Evolutionary conservation across 129 eudicot species (phyloP), one percentile per base, ranked within the genome.

Genomic region (Chrysanthemum makinoi): DNA sequence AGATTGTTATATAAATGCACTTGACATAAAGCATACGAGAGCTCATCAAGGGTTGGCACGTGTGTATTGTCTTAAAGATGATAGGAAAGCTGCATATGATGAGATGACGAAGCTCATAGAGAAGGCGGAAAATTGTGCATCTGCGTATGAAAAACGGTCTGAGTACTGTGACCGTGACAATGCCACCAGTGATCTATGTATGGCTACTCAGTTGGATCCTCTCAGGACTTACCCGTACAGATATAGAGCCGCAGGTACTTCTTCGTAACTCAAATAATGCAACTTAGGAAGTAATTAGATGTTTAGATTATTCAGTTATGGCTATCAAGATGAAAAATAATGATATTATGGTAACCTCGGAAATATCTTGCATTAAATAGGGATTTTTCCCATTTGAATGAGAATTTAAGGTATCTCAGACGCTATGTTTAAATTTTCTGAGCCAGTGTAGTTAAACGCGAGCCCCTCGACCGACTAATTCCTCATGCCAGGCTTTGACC

Each of bases 21-120:
- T 91, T n/a, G 87, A 85, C 62, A 91, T 91, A 69, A 91, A 87
- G 81, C 97, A 91, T 78, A 91, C 97, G 33, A 82, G 97, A 80
- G 97, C 97, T 19, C 97, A 91, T 86, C 97, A 91, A 72, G 97
- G 97, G 20, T 69, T 91, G 65, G 97, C 97, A 0, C 97, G 97
- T 10, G 89, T 91, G 30, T 88, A 83, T 72, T 87, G 74, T 67
- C 86, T 91, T 6, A 91, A 80, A 77, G 82, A 82, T 71, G 86
- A 85, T 14, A 56, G 78, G 69, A 86, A 87, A 82, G 77, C 86
- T 70, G 97, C 97, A 39, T 87, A 87, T 57, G 95, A 91, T 64
- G 97, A 91, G 70, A 91, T 87, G 97, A 85, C 97, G n/a, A 87
- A 85, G 77, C 80, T 91, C 76, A 91, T 91, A 8, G 87, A 85